Evolutionary conservation across 2,329 filamentous ascomycete species (phyloP).

Genomic region (Phialophora tarda): DNA sequence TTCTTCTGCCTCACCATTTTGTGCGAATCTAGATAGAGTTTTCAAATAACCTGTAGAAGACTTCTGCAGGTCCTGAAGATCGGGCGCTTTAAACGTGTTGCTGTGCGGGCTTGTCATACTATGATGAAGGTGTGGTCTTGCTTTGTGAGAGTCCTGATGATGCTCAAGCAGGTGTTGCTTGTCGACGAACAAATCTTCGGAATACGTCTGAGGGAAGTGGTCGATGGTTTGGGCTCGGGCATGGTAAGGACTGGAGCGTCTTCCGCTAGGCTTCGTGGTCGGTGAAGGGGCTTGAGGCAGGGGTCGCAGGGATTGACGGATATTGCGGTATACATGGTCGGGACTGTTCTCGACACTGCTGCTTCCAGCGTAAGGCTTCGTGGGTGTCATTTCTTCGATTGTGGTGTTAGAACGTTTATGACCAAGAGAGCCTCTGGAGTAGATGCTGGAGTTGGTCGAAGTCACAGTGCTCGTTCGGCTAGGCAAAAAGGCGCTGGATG

Average conservation of each 20-base stretch:
- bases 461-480: constrained; percentile 72
- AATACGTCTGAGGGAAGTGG: constrained; percentile 61
- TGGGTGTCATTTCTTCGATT: constrained; percentile 61
- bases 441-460: constrained; percentile 71
- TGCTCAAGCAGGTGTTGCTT: constrained; percentile 52
- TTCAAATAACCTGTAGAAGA: constrained; percentile 90
- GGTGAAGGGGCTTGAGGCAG: constrained; percentile 69
- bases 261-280: constrained; percentile 49
- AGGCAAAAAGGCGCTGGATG: constrained; percentile 56
- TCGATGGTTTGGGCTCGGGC: constrained; percentile 69
- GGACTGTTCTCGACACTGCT: constrained; percentile 55
- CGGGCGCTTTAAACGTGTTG: constrained; percentile 66
- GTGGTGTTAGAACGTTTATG: constrained; percentile 81
- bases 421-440: constrained; percentile 50
- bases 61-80: constrained; percentile 80
- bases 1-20: constrained; percentile 75
- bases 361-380: constrained; percentile 54
- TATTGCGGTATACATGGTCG: constrained; percentile 71
- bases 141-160: constrained; percentile 50
- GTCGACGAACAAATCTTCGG: constrained; percentile 52
- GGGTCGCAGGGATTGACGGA: constrained; percentile 77
- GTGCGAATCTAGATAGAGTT: constrained; percentile 81
- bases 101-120: constrained; percentile 41
- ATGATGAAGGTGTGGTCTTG: constrained; percentile 46
- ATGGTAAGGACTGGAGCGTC: constrained; percentile 47